Percentiles rank a stretch among this genome's conserved stretches.
Conservation (phyloP, 2,329 filamentous ascomycete genomes). For the Cytospora piceae region DNA sequence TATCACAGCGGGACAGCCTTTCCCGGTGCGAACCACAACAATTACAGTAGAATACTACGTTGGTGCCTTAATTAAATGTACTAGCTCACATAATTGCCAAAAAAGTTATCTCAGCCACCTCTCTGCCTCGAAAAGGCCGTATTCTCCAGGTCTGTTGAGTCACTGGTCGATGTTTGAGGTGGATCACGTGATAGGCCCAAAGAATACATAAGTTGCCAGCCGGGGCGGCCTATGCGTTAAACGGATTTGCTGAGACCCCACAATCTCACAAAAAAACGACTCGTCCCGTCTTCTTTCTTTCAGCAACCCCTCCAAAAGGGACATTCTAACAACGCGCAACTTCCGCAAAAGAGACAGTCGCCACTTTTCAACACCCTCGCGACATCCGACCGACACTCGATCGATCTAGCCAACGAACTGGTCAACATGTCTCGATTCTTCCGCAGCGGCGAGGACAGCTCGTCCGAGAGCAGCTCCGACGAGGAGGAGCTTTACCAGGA, state of each 20-base stretch:
- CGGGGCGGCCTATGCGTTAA: conserved; percentile 3
- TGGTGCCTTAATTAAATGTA: neutral
- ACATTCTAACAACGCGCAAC: conserved; percentile 24
- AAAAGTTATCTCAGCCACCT: neutral
- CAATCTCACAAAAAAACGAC: conserved; percentile 20
- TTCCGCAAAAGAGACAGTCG: conserved; percentile 25
- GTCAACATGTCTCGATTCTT: conserved; percentile 93
- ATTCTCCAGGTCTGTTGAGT: neutral
- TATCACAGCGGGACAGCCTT: neutral
- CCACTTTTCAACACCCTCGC: conserved; percentile 20
- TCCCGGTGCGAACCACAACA: neutral
- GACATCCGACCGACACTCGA: conserved; percentile 19
- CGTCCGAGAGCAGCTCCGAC: conserved; percentile 91
- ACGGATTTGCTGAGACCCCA: conserved; percentile 9
- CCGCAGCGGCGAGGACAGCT: conserved; percentile 89
- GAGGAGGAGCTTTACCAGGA: conserved; percentile 94
- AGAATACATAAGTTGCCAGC: neutral
- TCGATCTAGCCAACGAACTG: conserved; percentile 7
- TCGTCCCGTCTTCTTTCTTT: conserved; percentile 20
- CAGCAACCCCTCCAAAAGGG: conserved; percentile 19
- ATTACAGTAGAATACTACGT: neutral
- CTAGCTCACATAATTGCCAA: neutral
- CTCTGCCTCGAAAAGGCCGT: neutral
- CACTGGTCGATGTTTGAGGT: neutral
- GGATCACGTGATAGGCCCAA: conserved; percentile 1